Conservation (phyloP, 2,329 filamentous ascomycete genomes). For the Colletotrichum simmondsii region DNA sequence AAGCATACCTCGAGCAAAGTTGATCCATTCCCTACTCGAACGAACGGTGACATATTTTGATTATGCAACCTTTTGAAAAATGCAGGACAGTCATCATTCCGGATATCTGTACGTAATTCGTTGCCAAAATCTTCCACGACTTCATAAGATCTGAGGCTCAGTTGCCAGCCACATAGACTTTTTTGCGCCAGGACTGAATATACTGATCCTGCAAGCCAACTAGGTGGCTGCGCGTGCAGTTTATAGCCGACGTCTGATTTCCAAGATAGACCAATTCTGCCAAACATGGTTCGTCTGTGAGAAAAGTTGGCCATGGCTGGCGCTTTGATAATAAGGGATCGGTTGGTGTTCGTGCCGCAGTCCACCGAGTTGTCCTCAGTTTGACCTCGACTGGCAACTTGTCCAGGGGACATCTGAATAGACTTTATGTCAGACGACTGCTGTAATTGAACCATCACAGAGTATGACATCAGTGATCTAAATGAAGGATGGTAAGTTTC, state of each 20-base stretch:
- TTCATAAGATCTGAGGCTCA: not conserved
- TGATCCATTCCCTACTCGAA: fast-evolving
- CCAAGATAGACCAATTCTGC: not conserved
- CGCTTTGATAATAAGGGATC: not conserved
- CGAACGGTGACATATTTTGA: not conserved
- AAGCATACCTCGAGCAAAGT: not conserved
- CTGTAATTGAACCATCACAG: not conserved
- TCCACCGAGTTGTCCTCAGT: not conserved
- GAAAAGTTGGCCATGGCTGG: not conserved
- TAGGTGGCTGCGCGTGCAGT: not conserved
- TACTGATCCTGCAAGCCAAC: constrained; percentile 2
- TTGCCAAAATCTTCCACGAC: fast-evolving
- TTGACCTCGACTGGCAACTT: not conserved
- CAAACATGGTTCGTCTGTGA: not conserved
- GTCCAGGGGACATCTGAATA: not conserved
- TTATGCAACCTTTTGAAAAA: not conserved
- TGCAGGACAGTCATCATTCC: not conserved
- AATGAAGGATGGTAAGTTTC: not conserved
- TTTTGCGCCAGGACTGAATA: constrained; percentile 7
- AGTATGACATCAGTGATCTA: not conserved
- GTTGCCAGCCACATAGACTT: not conserved
- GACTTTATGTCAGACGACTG: not conserved
- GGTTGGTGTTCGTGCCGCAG: not conserved
- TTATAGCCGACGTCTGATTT: not conserved
- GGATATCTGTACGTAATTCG: too few species aligned